Evolutionary conservation across 2,329 filamentous ascomycete species (phyloP).

Genomic region (Exophiala alcalophila): DNA sequence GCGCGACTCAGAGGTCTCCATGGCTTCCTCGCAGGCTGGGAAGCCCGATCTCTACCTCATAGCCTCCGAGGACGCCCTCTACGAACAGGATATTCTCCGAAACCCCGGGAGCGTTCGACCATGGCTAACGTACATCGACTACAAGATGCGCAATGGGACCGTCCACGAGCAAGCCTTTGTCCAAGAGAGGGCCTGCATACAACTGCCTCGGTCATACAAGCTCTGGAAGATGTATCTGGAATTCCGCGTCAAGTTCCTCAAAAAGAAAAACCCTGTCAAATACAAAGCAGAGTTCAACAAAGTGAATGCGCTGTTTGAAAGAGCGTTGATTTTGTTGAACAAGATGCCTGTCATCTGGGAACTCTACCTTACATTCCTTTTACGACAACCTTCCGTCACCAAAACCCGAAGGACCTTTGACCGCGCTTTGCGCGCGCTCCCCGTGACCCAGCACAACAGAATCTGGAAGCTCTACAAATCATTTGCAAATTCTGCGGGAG

Average conservation of each 20-base stretch:
- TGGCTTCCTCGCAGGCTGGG: conserved; percentile 13
- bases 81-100: conserved; percentile 92
- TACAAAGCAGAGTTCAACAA: conserved; percentile 82
- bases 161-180: conserved; percentile 81
- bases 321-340: conserved; percentile 86
- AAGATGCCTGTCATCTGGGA: conserved; percentile 99
- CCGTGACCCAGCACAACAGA: conserved; percentile 90
- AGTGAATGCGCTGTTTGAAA: conserved; percentile 91
- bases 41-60: conserved; percentile 31
- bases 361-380: conserved; percentile 88
- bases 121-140: conserved; percentile 91
- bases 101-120: conserved; percentile 83
- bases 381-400: conserved; percentile 88
- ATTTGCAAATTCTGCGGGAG: conserved; percentile 87
- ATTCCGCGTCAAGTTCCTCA: conserved; percentile 76
- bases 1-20: conserved; percentile 10
- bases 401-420: conserved; percentile 85
- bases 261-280: conserved; percentile 75
- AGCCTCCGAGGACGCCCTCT: conserved; percentile 83
- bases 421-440: conserved; percentile 82
- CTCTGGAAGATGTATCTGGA: conserved; percentile 96
- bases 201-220: conserved; percentile 93
- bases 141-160: conserved; percentile 83
- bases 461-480: conserved; percentile 90
- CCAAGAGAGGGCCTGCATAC: conserved; percentile 85